A percentile compares a stretch with the other conserved stretches of the same genome.
These are phyloP conservation scores for Cryptococcus jaspeensis DNA, from an alignment of 1,284 basidiomycete species.

Conservation along the genomic window DNA sequence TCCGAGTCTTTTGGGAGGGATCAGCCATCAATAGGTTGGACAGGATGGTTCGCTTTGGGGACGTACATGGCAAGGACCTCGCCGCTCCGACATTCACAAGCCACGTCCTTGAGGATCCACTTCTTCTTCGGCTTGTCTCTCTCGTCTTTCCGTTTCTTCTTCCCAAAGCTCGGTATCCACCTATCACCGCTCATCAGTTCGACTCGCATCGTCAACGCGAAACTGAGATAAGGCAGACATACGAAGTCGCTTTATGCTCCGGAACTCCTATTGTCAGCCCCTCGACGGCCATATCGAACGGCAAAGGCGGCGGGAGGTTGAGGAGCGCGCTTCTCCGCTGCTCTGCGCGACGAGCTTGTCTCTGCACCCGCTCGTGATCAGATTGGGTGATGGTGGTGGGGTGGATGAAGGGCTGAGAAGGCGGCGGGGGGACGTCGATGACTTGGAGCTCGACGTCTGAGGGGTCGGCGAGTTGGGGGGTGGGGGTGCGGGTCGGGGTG, in stretches of 20 bases:
- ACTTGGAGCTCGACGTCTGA: background rate
- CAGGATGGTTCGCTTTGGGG: too few species aligned
- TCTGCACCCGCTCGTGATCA: background rate
- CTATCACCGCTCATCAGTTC: background rate
- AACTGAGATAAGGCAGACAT: background rate
- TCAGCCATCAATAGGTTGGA: background rate
- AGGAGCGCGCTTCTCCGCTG: constrained; percentile 27
- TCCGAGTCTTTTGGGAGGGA: constrained; percentile 36
- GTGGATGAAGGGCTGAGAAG: background rate
- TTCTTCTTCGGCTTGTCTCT: constrained; percentile 22
- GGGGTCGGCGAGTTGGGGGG: background rate
- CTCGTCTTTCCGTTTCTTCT: constrained; percentile 9
- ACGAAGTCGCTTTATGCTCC: constrained; percentile 16
- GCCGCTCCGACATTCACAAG: constrained; percentile 43
- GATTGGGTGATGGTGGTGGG: background rate
- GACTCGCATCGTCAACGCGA: background rate
- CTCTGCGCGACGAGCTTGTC: background rate
- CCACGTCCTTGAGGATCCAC: constrained; percentile 47
- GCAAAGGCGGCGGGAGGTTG: constrained; percentile 48
- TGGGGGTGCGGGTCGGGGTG: background rate
- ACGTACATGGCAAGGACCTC: constrained; percentile 52
- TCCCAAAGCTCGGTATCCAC: background rate
- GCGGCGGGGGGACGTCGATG: background rate
- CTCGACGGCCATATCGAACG: constrained; percentile 45
- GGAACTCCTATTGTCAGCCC: constrained; percentile 49